Base-by-base conservation (phyloP, 1,284 basidiomycete genomes). In the Papiliotrema flavescens region DNA sequence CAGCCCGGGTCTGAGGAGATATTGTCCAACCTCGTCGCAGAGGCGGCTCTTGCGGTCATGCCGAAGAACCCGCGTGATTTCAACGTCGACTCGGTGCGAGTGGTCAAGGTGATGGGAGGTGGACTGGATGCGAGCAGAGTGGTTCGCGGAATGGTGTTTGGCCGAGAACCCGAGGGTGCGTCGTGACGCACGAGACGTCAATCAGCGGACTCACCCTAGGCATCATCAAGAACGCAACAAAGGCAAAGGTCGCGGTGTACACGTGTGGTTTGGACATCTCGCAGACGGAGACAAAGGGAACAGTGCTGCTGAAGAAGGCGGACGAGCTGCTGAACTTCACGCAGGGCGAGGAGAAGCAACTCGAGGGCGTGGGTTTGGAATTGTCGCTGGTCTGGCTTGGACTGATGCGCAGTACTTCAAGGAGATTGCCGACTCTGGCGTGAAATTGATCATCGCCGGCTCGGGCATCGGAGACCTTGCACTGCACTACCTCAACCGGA, bases 211-310 rank as follows among this genome's bases (percentile, higher is more conserved):
- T 24, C 28, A 24, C 17, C 13, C 2, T 58, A 89, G 88, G 89
- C 45, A 81, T 83, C 53, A 76, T 96, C 64, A 93, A 93, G 79
- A 89, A 90, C 65, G 86, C 84, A 9, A 80, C 79, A 55, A 86
- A 85, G 65, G 89, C 85, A 49, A 95, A 96, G 77, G 92, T 96
- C 46, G 94, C 89, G 6, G 89, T 98, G 54, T 98, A 88, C 79
- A 98, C 94, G 0, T 91, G 86, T 61, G 89, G 89, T 1, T 82
- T 98, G 57, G 95, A 98, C 74, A 85, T 92, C 56, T 84, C 91
- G 15, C 96, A 98, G 77, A 98, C 96, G 22, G 96, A 99, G 79
- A 99, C 96, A 22, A 99, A 99, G 78, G 96, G 96, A 47, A 99
- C 96, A 2, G 96, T 98, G 1, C 82, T 99, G 46, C 83, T 99